Evolutionary conservation across 257 asterid species (phyloP).

Genomic region (Fraxinus americana): DNA sequence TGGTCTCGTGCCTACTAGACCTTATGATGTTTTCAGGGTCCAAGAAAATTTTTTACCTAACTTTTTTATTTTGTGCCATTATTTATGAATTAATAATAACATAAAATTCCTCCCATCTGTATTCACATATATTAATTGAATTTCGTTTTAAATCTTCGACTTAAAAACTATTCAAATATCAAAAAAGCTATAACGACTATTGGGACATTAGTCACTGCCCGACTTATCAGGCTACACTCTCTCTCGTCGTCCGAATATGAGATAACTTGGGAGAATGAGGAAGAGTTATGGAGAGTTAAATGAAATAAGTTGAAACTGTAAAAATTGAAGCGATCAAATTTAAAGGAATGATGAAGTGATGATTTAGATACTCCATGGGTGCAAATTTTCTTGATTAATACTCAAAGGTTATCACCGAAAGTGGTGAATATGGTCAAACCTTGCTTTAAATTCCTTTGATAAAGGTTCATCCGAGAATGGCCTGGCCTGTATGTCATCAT

Average conservation of each 20-base stretch:
- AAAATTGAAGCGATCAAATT: no score
- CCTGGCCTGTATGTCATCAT: constrained; percentile 26
- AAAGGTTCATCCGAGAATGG: background rate
- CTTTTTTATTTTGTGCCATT: background rate
- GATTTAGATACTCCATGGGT: background rate
- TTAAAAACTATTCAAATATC: no score
- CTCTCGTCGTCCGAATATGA: no score
- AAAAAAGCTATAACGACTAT: no score
- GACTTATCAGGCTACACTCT: no score
- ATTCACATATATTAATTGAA: background rate
- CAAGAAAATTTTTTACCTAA: background rate
- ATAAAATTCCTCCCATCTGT: background rate
- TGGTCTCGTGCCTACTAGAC: background rate
- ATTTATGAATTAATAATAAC: background rate
- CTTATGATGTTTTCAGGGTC: constrained; percentile 22
- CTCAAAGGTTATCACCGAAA: constrained; percentile 16
- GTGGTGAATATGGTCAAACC: constrained; percentile 8
- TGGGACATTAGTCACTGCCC: no score
- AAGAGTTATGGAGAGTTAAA: no score
- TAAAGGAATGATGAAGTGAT: background rate
- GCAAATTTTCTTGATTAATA: background rate
- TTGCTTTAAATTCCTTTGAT: background rate
- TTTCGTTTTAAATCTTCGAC: no score
- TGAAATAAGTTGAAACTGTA: background rate
- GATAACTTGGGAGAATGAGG: no score